Evolutionary conservation across 345 rosid species (phyloP).

Genomic region (Pistacia vera): DNA sequence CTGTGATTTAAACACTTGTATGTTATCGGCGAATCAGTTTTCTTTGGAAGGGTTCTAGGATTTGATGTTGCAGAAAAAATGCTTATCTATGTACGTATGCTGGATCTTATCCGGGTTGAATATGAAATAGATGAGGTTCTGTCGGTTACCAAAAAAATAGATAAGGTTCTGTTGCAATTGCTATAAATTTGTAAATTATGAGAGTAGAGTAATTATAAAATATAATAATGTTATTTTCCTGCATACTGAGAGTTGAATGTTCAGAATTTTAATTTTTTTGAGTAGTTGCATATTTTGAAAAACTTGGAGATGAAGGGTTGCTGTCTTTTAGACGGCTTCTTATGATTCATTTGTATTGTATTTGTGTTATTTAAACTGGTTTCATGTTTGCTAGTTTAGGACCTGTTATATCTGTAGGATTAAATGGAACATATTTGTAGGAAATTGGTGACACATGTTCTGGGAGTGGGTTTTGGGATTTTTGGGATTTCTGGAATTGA

Average conservation of each 20-base stretch:
- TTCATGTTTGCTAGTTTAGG: neutral
- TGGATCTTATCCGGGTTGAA: neutral
- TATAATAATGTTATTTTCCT: neutral
- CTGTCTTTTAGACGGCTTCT: neutral
- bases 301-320: neutral
- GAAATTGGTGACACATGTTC: no score
- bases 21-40: neutral
- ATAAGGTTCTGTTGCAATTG: neutral
- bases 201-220: neutral
- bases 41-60: neutral
- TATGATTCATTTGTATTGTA: neutral
- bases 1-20: neutral
- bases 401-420: neutral
- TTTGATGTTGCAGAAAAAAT: conserved; percentile 12
- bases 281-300: neutral
- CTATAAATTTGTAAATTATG: neutral
- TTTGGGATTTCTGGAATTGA: neutral
- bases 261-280: no score
- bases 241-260: neutral
- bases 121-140: neutral
- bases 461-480: neutral
- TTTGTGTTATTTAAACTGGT: neutral
- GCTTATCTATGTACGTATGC: neutral
- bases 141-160: neutral
- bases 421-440: no score